phyloP scores from a whole-genome alignment of 129 eudicot genomes.

The Cynara cardunculus region DNA sequence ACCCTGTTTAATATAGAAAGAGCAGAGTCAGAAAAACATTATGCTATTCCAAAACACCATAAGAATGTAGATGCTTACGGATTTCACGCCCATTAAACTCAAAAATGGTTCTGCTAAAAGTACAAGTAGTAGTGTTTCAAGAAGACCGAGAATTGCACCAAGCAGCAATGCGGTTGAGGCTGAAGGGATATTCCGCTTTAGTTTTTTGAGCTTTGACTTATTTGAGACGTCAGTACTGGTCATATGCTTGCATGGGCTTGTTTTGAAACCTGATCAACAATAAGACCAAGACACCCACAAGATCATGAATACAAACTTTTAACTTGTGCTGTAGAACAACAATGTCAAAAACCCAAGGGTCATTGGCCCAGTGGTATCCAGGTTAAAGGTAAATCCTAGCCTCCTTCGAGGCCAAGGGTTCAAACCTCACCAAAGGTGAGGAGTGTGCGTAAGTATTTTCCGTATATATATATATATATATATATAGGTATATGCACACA shows the following conservation, averaged over 20 bases:
- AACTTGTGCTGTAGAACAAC: neutral
- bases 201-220: conserved; percentile 13
- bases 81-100: conserved; percentile 64
- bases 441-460: neutral
- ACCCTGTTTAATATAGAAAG: conserved; percentile 31
- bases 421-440: too few species aligned
- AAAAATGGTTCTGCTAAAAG: conserved; percentile 52
- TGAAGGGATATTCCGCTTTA: conserved; percentile 59
- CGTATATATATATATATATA: too few species aligned
- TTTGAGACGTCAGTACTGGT: conserved; percentile 1
- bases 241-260: conserved; percentile 16
- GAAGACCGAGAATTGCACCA: conserved; percentile 69
- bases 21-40: neutral
- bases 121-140: conserved; percentile 59
- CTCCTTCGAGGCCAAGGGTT: too few species aligned
- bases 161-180: conserved; percentile 72
- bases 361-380: too few species aligned
- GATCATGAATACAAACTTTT: neutral
- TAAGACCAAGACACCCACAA: neutral
- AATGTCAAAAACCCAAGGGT: neutral
- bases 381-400: too few species aligned
- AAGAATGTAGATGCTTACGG: conserved; percentile 40
- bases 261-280: conserved; percentile 21
- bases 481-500: neutral
- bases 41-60: neutral